Evolutionary conservation across 169 alveolate genomes (phyloP), one percentile per base, ranked within the genome.

Genomic region (Plasmodium vivax): DNA sequence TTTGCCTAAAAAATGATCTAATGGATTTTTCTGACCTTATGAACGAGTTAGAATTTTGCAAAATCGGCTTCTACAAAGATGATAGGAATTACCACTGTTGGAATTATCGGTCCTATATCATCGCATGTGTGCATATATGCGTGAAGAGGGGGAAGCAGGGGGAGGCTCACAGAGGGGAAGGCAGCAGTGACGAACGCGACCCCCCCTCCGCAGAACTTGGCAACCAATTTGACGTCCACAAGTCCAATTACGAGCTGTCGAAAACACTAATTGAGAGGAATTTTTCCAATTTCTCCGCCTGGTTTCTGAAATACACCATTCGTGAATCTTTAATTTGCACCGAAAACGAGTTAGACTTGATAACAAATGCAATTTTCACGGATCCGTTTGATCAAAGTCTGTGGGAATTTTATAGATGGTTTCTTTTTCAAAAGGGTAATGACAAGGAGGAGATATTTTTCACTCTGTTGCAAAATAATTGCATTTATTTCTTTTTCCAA

Each of bases 381-480:
- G 94, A 88, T 38, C 94, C 94, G 8, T 88, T 68, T 88, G 94
- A 88, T 88, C 94, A 88, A 58, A 88, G 94, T 38, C 56, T 88
- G 82, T 88, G 94, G 94, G 94, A 88, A 62, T 88, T 79, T 62
- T 88, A 88, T 79, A 77, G 74, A 88, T 88, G 94, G 94, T 88
- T 88, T 80, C 90, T 88, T 88, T 88, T 88, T 88, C 72, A 88
- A 80, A 88, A 74, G 34, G 94, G 94, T 23, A 88, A 88, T 41
- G 30, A 88, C 27, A 45, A 88, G 82, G 94, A 88, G 73, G 72
- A 88, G 9, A 34, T 88, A 38, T 80, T 88, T 79, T 88, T 88
- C 54, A 79, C 82, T 23, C 83, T 81, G 23, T 88, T 88, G 82
- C 45, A 77, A 51, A 80, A 88, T 73, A 79, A 88, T 88, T 80